Evolutionary conservation across 164 flowering plant species (phyloP).

Genomic region (Vitis cinerea): DNA sequence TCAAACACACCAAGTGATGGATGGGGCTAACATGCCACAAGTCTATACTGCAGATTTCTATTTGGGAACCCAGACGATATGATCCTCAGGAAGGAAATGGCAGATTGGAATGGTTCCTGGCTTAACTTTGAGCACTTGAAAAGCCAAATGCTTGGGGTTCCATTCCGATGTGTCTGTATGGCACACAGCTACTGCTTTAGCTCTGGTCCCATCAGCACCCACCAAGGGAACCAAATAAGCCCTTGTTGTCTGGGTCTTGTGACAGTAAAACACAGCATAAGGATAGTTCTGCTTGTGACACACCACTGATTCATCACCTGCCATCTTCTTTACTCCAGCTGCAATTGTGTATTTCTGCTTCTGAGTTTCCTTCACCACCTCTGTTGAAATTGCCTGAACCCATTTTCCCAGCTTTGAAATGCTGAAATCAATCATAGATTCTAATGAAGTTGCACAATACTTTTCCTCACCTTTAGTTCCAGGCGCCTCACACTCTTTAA

Average conservation of each 20-base stretch:
- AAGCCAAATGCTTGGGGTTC: constrained; percentile 57
- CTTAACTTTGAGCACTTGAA: constrained; percentile 43
- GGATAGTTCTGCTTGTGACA: constrained; percentile 47
- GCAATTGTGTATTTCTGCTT: constrained; percentile 31
- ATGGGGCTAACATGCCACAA: not conserved
- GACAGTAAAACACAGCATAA: constrained; percentile 48
- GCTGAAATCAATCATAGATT: constrained; percentile 47
- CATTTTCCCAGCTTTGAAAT: constrained; percentile 40
- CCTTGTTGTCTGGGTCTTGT: constrained; percentile 24
- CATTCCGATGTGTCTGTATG: constrained; percentile 46
- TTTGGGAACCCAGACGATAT: constrained; percentile 34
- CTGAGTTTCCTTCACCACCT: constrained; percentile 26
- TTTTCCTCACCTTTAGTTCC: constrained; percentile 40
- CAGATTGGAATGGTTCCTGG: constrained; percentile 48
- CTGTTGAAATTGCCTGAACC: constrained; percentile 38
- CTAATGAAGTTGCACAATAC: constrained; percentile 49
- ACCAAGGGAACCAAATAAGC: constrained; percentile 33
- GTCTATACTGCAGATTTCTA: constrained; percentile 14
- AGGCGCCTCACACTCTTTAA: constrained; percentile 37
- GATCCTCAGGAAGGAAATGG: constrained; percentile 57
- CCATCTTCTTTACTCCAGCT: constrained; percentile 26
- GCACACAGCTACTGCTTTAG: constrained; percentile 40
- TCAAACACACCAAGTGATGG: not conserved
- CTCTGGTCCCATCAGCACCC: constrained; percentile 42
- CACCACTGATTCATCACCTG: constrained; percentile 26